A percentile compares a stretch with the other conserved stretches of the same genome.
These are phyloP conservation scores for Artemisia argyi DNA, from an alignment of 129 eudicot species.

Conservation along the genomic window DNA sequence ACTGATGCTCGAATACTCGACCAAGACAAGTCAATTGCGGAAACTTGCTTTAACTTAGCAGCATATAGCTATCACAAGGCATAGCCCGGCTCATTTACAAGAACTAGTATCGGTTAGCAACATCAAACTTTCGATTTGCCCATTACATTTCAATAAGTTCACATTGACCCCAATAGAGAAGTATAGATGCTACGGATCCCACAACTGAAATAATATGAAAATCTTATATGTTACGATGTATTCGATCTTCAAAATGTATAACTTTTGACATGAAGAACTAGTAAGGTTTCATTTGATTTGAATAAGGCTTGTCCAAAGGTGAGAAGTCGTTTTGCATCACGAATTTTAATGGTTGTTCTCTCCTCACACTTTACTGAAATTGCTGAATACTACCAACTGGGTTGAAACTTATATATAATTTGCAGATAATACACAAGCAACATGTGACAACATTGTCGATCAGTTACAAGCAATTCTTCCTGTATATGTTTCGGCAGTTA, in stretches of 20 bases:
- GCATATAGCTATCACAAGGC: constrained; percentile 30
- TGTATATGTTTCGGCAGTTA: too few relatives aligned
- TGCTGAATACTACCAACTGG: not conserved
- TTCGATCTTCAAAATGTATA: not conserved
- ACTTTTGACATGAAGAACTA: not conserved
- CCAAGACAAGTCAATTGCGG: constrained; percentile 52
- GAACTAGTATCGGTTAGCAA: constrained; percentile 21
- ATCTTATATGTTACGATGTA: not conserved
- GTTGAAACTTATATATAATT: not conserved
- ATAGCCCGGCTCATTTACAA: constrained; percentile 22
- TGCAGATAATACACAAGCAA: not conserved
- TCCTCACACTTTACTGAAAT: not conserved
- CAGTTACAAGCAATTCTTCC: too few relatives aligned
- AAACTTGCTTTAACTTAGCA: constrained; percentile 42
- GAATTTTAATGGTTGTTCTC: not conserved
- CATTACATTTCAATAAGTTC: not conserved
- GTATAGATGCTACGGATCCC: not conserved
- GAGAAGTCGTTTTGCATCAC: too few relatives aligned
- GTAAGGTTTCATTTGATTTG: too few relatives aligned
- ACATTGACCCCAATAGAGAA: not conserved
- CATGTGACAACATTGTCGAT: too few relatives aligned
- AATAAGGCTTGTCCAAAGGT: too few relatives aligned
- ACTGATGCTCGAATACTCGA: constrained; percentile 41
- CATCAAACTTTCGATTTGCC: not conserved
- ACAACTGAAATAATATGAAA: too few relatives aligned